These are phyloP conservation scores for Trichocladium uniseriatum DNA, from an alignment of 495 filamentous ascomycete genomes.

Conservation along the genomic window DNA sequence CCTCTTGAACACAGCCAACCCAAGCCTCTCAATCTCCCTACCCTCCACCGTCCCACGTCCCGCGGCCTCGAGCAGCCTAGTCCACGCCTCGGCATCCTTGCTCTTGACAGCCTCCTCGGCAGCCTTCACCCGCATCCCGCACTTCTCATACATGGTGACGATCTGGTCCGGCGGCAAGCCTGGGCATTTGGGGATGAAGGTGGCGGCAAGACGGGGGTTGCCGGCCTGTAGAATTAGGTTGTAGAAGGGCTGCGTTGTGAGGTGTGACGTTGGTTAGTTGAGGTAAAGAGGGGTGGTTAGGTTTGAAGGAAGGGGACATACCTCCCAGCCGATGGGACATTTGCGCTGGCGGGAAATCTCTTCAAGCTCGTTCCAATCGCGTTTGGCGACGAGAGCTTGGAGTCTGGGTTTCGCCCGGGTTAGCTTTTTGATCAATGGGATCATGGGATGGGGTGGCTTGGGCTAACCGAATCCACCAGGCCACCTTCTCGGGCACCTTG, in stretches of 20 bases:
- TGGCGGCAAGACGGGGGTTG: constrained; percentile 74
- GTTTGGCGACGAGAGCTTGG: constrained; percentile 75
- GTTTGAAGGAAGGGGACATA: constrained; percentile 29
- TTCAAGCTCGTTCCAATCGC: constrained; percentile 88
- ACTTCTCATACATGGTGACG: constrained; percentile 93
- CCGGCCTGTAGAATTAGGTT: constrained; percentile 81
- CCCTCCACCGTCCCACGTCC: constrained; percentile 35
- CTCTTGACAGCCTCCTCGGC: constrained; percentile 81
- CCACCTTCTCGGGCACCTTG: constrained; percentile 80
- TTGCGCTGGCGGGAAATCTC: constrained; percentile 64
- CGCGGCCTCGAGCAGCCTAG: constrained; percentile 37
- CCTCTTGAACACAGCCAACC: constrained; percentile 35
- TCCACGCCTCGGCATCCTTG: constrained; percentile 60
- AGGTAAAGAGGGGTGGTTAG: neutral
- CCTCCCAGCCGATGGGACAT: constrained; percentile 95
- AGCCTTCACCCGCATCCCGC: constrained; percentile 80
- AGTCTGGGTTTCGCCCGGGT: constrained; percentile 39
- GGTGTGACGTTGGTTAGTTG: neutral
- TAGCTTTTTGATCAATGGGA: neutral
- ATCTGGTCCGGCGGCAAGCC: constrained; percentile 50
- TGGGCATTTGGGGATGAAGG: constrained; percentile 80
- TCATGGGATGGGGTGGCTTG: neutral
- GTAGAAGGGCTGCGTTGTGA: constrained; percentile 64
- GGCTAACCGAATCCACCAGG: constrained; percentile 67
- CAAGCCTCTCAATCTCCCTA: constrained; percentile 39